Conservation (phyloP, 2,329 filamentous ascomycete genomes). For the Scleromitrula shiraiana region DNA sequence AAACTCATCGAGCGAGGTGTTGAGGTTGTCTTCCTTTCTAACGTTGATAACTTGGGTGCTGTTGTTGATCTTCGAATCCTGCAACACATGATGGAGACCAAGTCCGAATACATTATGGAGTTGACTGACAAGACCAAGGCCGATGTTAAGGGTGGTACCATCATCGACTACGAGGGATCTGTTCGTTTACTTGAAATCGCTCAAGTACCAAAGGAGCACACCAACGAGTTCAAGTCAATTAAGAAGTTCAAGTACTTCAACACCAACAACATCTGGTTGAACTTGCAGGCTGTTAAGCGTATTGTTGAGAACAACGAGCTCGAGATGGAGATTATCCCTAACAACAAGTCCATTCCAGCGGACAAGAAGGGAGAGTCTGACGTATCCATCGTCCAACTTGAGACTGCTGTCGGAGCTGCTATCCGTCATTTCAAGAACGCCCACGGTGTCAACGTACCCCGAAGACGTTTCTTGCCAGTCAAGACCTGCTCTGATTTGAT, state of each 20-base stretch:
- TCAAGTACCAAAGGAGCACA: conserved; percentile 98
- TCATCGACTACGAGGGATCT: conserved; percentile 97
- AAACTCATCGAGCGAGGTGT: conserved; percentile 92
- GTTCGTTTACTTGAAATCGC: conserved; percentile 97
- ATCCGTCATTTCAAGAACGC: conserved; percentile 99
- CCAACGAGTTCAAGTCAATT: conserved; percentile 99
- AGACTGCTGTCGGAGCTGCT: conserved; percentile 95
- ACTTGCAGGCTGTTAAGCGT: conserved; percentile 93
- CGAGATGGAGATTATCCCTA: conserved; percentile 99
- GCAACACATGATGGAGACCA: conserved; percentile 98
- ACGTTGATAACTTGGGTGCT: conserved; percentile 96
- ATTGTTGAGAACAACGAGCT: conserved; percentile 98
- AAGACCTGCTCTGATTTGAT: conserved; percentile 99
- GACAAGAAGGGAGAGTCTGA: conserved; percentile 99
- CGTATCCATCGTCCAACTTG: conserved; percentile 93
- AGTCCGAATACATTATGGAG: conserved; percentile 99
- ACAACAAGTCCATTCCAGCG: conserved; percentile 95
- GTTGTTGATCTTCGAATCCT: conserved; percentile 97
- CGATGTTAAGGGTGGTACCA: conserved; percentile 99
- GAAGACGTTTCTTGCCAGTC: conserved; percentile 95
- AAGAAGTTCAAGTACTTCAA: conserved; percentile 99
- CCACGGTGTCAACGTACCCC: conserved; percentile 97
- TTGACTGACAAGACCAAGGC: conserved; percentile 99
- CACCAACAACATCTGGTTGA: conserved; percentile 99
- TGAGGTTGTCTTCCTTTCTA: conserved; percentile 97